A percentile compares a stretch with the other conserved stretches of the same genome.
phyloP scores from a whole-genome alignment of 345 rosid genomes.

The Ceriops zippeliana region DNA sequence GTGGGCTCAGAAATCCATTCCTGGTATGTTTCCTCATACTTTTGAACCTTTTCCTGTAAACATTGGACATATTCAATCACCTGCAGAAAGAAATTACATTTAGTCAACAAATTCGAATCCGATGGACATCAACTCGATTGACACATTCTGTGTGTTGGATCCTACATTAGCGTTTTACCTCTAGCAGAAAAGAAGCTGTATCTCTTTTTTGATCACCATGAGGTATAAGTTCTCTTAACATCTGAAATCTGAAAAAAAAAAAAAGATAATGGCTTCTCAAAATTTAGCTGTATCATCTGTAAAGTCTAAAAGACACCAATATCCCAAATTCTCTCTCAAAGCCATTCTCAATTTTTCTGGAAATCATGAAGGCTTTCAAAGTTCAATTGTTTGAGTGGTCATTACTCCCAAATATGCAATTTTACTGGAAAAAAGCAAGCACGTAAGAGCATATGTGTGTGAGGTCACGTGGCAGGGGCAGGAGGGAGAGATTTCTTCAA shows the following conservation, averaged over 20 bases:
- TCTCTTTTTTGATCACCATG: slow-evolving; percentile 35
- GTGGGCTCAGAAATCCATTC: slow-evolving; percentile 28
- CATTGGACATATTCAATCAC: slow-evolving; percentile 30
- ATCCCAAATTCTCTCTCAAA: neutral
- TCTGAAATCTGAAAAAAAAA: slow-evolving; percentile 28
- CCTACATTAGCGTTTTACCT: slow-evolving; percentile 16
- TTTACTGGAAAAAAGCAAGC: neutral
- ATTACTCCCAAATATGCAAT: neutral
- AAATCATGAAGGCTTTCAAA: too few species aligned
- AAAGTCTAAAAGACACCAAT: neutral
- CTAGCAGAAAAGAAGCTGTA: slow-evolving; percentile 33
- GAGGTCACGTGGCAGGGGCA: too few species aligned
- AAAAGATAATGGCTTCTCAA: neutral
- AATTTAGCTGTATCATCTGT: too few species aligned
- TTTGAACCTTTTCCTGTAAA: slow-evolving; percentile 35
- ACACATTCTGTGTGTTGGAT: neutral
- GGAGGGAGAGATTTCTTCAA: too few species aligned
- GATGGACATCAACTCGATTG: neutral
- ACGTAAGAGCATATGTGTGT: too few species aligned
- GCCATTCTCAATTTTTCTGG: neutral
- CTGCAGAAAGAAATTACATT: slow-evolving; percentile 14
- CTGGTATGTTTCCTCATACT: slow-evolving; percentile 26
- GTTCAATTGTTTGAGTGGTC: too few species aligned
- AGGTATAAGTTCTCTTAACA: slow-evolving; percentile 33
- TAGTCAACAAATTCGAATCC: slow-evolving; percentile 1